These are phyloP conservation scores for Huntiella abstrusa DNA, from an alignment of 2,329 filamentous ascomycete genomes.

Conservation along the genomic window DNA sequence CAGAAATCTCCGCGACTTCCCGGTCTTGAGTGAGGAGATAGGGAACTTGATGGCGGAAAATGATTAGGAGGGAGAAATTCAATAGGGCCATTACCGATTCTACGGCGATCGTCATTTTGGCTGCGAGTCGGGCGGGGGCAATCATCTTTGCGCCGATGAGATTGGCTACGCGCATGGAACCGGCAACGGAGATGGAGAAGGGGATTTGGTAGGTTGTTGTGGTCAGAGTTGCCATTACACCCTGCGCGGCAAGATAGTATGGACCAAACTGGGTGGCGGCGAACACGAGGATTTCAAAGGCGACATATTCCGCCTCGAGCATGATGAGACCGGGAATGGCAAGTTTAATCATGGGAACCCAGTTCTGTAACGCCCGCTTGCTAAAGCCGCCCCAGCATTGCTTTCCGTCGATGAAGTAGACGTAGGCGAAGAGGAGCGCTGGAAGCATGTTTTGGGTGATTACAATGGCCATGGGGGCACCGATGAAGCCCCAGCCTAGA, in stretches of 20 bases:
- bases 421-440: slow-evolving; percentile 57
- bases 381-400: slow-evolving; percentile 78
- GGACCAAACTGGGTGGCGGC: slow-evolving; percentile 62
- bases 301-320: slow-evolving; percentile 84
- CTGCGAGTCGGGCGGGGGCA: slow-evolving; percentile 59
- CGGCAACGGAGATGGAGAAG: slow-evolving; percentile 77
- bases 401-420: slow-evolving; percentile 51
- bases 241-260: slow-evolving; percentile 70
- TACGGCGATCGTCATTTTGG: slow-evolving; percentile 53
- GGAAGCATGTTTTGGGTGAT: slow-evolving; percentile 65
- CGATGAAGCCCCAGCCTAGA: slow-evolving; percentile 50
- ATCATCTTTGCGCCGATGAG: slow-evolving; percentile 74
- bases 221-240: slow-evolving; percentile 59
- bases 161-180: slow-evolving; percentile 77
- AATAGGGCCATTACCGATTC: slow-evolving; percentile 56
- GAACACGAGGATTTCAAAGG: slow-evolving; percentile 83
- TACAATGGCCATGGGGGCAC: slow-evolving; percentile 63
- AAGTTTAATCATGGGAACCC: slow-evolving; percentile 62
- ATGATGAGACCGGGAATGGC: slow-evolving; percentile 80
- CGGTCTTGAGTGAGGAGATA: slow-evolving; percentile 57
- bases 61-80: slow-evolving; percentile 53
- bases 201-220: slow-evolving; percentile 78
- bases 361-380: slow-evolving; percentile 49
- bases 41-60: slow-evolving; percentile 55
- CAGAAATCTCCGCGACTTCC: slow-evolving; percentile 49